Evolutionary conservation across 139 green algal species (phyloP).

Genomic region (Chlamydomonas sp.): DNA sequence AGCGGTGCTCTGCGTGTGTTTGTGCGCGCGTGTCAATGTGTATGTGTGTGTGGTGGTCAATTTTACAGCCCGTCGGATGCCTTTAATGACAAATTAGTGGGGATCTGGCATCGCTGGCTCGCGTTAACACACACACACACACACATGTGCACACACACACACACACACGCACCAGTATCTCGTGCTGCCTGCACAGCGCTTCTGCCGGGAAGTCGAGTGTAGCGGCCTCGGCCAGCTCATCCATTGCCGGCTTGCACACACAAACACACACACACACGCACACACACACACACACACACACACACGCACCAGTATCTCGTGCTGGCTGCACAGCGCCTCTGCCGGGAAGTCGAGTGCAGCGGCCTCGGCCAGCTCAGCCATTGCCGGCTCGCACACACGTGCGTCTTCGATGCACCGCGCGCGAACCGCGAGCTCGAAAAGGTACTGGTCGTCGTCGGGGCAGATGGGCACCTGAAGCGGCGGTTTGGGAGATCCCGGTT

Average conservation of each 20-base stretch:
- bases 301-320: constrained; percentile 33
- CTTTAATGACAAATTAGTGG: too few species aligned
- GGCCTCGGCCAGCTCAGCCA: constrained; percentile 27
- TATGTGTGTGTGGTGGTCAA: too few species aligned
- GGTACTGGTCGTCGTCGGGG: background rate
- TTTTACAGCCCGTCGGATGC: too few species aligned
- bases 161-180: constrained; percentile 38
- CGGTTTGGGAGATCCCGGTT: too few species aligned
- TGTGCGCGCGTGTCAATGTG: too few species aligned
- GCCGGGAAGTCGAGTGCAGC: constrained; percentile 31
- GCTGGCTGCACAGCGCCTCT: constrained; percentile 32
- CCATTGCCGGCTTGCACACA: too few species aligned
- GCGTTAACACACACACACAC: too few species aligned
- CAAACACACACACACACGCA: too few species aligned
- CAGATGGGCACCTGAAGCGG: too few species aligned
- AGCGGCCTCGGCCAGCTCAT: constrained; percentile 23
- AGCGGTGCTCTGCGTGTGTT: background rate
- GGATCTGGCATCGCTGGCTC: too few species aligned
- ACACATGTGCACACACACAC: too few species aligned
- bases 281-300: too few species aligned
- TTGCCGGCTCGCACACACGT: background rate
- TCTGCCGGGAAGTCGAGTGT: constrained; percentile 35
- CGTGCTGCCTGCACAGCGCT: constrained; percentile 27
- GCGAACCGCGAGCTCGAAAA: constrained; percentile 11
- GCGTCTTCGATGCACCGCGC: constrained; percentile 1